Evolutionary conservation across 1,284 basidiomycete species (phyloP), one percentile per base, ranked within the genome.

Genomic region (Fereydounia khargensis): DNA sequence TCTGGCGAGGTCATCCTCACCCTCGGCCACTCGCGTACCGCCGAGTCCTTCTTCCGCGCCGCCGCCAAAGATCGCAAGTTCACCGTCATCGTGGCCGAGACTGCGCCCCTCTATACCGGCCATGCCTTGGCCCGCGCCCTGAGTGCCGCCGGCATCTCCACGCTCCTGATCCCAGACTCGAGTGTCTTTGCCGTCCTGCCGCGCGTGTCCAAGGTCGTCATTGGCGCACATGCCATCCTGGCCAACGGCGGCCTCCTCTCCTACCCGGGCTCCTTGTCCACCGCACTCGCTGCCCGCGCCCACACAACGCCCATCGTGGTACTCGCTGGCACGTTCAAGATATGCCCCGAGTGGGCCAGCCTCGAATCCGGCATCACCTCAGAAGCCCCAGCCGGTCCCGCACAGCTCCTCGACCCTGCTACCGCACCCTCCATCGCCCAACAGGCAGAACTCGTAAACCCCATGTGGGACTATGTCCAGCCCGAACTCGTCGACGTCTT

Each of bases 1-100:
- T 90, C 90, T 9, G 91, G 95, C 61, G 94, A 98, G 77, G 92
- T 96, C 63, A 91, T 98, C 60, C 79, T 98, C 55, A 98, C 94
- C 0, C 82, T 98, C 31, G 92, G 92, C n/a, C 84, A 89, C 77
- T 94, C 91, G 31, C 84, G 82, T 68, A 97, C 94, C 0, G 91
- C 97, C n/a, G 89, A 91, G 74, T 82, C 86, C 2, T 98, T 97
- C 79, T 80, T 98, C 40, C 91, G 89, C 76, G 81, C 88, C 10
- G 94, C 91, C 1, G 88, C 87, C 17, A 87, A 89, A 64, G 84
- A 90, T 72, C 83, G 90, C 64, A 92, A 92, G 74, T 97, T 91
- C 74, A 95, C 92, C 20, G 91, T 94, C 42, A 91, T 98, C 57
- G 89, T 97, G 9, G 88, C 91, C 14, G 92, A 97, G 78, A 90